Base-by-base conservation (phyloP, 768 basidiomycete genomes). In the Clitopilus passeckerianus region DNA sequence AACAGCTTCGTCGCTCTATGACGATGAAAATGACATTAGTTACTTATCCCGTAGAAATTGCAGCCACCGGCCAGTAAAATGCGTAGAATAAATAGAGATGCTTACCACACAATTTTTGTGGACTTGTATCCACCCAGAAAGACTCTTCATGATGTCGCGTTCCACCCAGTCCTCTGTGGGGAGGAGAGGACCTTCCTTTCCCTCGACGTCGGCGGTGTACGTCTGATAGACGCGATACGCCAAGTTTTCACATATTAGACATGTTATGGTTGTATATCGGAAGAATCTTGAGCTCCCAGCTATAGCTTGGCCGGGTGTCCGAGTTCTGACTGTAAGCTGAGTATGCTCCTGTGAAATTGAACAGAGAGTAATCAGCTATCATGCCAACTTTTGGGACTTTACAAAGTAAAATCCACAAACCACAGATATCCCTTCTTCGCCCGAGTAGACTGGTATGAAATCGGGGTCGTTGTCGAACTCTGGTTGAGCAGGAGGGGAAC, bases 81-180 rank as follows among this genome's bases (percentile, higher is more conserved):
- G 57, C 64, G 61, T 46, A 57, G 58, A 46, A 61, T 60, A 57
- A 15, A 57, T 41, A 43, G 41, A 63, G 54, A 46, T 59, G 82
- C 90, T 80, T 72, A 92, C 90, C 72, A 90, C 67, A 66, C 85
- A 87, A 56, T 78, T 75, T 57, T 78, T 79, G 66, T 86, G 78
- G 18, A 91, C 80, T 65, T 91, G 86, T 61, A 93, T 80, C 89
- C 88, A 91, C 10, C 90, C 91, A 57, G 68, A 83, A 34, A 76
- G 71, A 63, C 86, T 87, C 71, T 83, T 84, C 71, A 92, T 75
- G 55, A 84, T 74, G 66, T 90, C 88, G 54, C 82, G 80, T 72
- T 92, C 90, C 6, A 84, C 85, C 87, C 89, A 91, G 50, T 90
- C 88, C 56, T 87, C 84, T 0, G 83, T 83, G 15, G 90, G 89